phyloP scores from a whole-genome alignment of 2,329 filamentous ascomycete species.

The Monosporascus sp. region DNA sequence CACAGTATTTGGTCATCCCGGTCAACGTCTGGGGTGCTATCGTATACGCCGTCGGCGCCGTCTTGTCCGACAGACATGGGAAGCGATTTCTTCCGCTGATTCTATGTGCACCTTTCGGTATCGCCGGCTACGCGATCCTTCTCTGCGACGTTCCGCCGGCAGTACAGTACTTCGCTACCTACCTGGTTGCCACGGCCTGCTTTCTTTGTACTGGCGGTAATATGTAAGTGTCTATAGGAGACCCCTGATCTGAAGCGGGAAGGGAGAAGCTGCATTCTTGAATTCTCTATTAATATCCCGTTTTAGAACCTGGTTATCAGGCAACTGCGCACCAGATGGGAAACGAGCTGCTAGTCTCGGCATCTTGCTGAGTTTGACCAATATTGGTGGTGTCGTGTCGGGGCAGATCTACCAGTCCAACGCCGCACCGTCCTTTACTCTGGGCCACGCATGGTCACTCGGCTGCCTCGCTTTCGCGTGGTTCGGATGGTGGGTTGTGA shows the following conservation, averaged over 20 bases:
- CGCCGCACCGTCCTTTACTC: conserved; percentile 16
- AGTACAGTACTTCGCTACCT: conserved; percentile 22
- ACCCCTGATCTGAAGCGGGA: too few relatives aligned
- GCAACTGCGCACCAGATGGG: conserved; percentile 22
- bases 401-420: conserved; percentile 24
- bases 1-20: conserved; percentile 34
- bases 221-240: conserved; percentile 12
- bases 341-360: conserved; percentile 24
- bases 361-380: conserved; percentile 19
- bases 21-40: conserved; percentile 36
- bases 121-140: conserved; percentile 21
- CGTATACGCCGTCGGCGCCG: conserved; percentile 33
- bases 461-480: conserved; percentile 31
- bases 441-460: conserved; percentile 31
- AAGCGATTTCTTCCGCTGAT: conserved; percentile 32
- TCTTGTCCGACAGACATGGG: conserved; percentile 32
- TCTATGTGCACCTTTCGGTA: conserved; percentile 22
- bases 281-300: neutral
- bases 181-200: conserved; percentile 20
- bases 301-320: conserved; percentile 20
- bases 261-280: neutral
- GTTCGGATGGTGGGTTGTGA: conserved; percentile 32
- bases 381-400: conserved; percentile 20
- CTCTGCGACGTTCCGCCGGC: conserved; percentile 16
- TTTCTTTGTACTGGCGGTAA: conserved; percentile 21